A percentile compares a stretch with the other conserved stretches of the same genome.
Evolutionary conservation across 2,329 filamentous ascomycete species (phyloP).

Genomic region (Talaromyces sp.): DNA sequence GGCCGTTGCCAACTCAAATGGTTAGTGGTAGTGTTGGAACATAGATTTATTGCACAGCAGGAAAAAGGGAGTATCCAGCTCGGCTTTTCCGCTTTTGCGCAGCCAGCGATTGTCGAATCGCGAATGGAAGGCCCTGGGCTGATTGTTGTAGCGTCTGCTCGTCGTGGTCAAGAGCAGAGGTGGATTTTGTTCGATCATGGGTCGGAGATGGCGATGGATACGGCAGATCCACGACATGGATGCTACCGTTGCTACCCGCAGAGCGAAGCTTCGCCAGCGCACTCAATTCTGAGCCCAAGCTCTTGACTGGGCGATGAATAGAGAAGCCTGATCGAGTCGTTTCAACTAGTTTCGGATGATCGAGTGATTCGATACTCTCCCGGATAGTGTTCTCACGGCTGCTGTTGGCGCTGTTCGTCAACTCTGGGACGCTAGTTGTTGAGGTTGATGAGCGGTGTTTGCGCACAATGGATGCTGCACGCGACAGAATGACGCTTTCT

Average conservation of each 20-base stretch:
- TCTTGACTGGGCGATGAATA: conserved; percentile 37
- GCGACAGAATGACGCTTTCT: conserved; percentile 54
- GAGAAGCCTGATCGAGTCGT: conserved; percentile 24
- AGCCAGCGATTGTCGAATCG: conserved; percentile 23
- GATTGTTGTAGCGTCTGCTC: conserved; percentile 20
- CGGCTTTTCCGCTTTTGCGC: conserved; percentile 34
- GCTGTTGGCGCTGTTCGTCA: conserved; percentile 40
- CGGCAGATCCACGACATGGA: conserved; percentile 27
- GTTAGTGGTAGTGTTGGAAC: background rate
- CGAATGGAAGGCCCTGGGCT: conserved; percentile 18
- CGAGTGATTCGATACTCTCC: conserved; percentile 22
- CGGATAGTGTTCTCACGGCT: conserved; percentile 35
- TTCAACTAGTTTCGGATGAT: conserved; percentile 12
- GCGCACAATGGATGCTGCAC: conserved; percentile 45
- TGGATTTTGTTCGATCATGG: conserved; percentile 39
- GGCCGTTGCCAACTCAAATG: background rate
- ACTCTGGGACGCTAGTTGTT: conserved; percentile 44
- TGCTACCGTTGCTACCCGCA: conserved; percentile 26
- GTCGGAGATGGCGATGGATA: conserved; percentile 21
- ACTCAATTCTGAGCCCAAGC: conserved; percentile 34
- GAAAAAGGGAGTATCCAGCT: conserved; percentile 46
- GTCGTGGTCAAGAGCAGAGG: conserved; percentile 28
- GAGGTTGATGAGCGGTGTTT: conserved; percentile 49
- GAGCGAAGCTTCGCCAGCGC: conserved; percentile 28
- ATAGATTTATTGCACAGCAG: conserved; percentile 21